Evolutionary conservation across 2,329 filamentous ascomycete genomes (phyloP), one percentile per base, ranked within the genome.

Genomic region (Bipolaris zeicola): DNA sequence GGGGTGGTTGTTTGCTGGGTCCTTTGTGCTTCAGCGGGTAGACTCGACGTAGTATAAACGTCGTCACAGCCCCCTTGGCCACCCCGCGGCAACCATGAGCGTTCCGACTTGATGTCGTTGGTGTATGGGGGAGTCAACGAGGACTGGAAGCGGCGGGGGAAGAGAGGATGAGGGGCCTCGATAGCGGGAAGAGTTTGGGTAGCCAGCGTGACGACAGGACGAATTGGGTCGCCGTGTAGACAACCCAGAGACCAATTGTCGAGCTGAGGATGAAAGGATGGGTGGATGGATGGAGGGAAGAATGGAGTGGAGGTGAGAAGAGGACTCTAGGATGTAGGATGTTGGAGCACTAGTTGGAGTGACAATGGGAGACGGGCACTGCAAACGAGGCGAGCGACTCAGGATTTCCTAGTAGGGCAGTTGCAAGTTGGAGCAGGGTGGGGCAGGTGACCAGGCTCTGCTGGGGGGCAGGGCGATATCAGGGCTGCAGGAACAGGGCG

Each of bases 111-210:
- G 13, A 66, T 61, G 39, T 74, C 70, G 66, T 70, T 61, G 52
- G 61, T 57, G 56, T 73, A 71, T 31, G 69, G 68, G 11, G 71
- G 70, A 55, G 72, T 75, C 54, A 74, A 62, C 16, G 69, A 69
- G 8, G 63, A 56, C 43, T 66, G 66, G 39, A 67, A 66, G n/a
- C 60, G 66, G 50, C 64, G 62, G 38, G 67, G 61, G 57, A 71
- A 76, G 61, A 67, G 72, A 70, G 62, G 59, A 68, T 73, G 69
- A 50, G 68, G 61, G 56, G 67, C 63, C 53, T 66, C 68, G 49
- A 76, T 55, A 50, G 72, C 68, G 63, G 74, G 72, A 57, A 76
- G 69, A 26, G 69, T 69, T 68, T 75, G 72, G 54, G 75, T 67
- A 71, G 75, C 75, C 75, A 77, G 70, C 46, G 57, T 76, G 75